These are phyloP conservation scores for Cercophora sp. DNA, from an alignment of 495 filamentous ascomycete species.

Conservation along the genomic window DNA sequence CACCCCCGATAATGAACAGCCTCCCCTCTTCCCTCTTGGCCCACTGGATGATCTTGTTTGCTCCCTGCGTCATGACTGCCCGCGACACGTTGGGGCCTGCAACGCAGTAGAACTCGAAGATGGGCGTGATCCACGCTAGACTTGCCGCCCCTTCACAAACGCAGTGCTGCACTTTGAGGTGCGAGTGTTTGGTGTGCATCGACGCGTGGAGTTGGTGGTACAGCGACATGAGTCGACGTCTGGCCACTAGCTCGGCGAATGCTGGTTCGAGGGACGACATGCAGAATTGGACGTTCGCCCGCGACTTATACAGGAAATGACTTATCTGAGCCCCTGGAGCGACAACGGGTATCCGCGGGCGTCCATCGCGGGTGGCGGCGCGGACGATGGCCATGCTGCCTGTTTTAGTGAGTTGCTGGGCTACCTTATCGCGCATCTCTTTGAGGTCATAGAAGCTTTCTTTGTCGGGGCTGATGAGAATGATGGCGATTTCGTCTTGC, in stretches of 20 bases:
- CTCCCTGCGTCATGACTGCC: conserved; percentile 76
- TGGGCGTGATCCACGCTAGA: conserved; percentile 83
- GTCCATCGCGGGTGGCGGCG: conserved; percentile 63
- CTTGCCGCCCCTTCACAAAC: conserved; percentile 68
- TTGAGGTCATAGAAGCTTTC: conserved; percentile 89
- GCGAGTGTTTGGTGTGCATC: conserved; percentile 74
- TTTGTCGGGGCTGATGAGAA: conserved; percentile 88
- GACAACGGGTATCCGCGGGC: conserved; percentile 65
- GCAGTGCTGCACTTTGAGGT: conserved; percentile 80
- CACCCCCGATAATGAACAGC: conserved; percentile 91
- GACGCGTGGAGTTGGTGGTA: conserved; percentile 82
- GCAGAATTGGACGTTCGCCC: conserved; percentile 88
- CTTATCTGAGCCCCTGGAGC: conserved; percentile 72
- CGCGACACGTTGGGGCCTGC: conserved; percentile 74
- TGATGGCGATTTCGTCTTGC: conserved; percentile 78
- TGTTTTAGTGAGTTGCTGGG: conserved; percentile 70
- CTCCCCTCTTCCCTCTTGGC: conserved; percentile 85
- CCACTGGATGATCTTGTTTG: conserved; percentile 85
- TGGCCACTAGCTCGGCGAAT: conserved; percentile 57
- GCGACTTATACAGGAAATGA: conserved; percentile 93
- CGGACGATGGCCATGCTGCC: conserved; percentile 72
- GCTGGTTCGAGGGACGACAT: conserved; percentile 79
- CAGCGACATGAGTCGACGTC: conserved; percentile 73
- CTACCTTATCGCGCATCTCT: conserved; percentile 75
- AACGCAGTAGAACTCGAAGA: conserved; percentile 92